Evolutionary conservation across 352 stramenopile genomes (phyloP), one percentile per base, ranked within the genome.

Genomic region (Hyaloperonospora arabidopsidis): DNA sequence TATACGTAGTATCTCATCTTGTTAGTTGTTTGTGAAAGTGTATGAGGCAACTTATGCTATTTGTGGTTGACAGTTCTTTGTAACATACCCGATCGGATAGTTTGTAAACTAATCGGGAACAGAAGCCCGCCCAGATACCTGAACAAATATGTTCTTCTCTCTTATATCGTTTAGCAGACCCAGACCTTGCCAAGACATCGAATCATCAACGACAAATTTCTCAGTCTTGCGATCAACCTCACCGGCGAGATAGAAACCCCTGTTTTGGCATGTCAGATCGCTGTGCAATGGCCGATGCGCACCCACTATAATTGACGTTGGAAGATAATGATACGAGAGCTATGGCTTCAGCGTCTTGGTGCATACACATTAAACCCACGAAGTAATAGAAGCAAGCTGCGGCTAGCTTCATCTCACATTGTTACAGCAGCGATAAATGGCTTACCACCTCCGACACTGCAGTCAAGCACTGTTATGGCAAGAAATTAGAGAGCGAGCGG

Each of bases 351-450:
- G 86, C 4, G 95, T 63, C 49, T 94, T 76, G 86, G 84, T 12
- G 87, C 76, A 60, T 95, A 96, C 45, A 94, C 84, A 51, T 96
- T 86, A 53, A 80, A 92, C 87, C 87, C 95, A 39, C 84, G 77
- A 49, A 95, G 88, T 13, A 86, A 86, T 19, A 86, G 84, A 23
- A 95, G 63, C 32, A 96, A 71, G 36, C 79, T 83, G 25, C 88
- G 84, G 38, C 95, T 76, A 5, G 83, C 82, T 47, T 96, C 87
- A 0, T 83, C 83, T n/a, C 86, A 89, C 28, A 78, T 74, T 6
- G 83, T 87, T n/a, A n/a, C 39, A 96, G 59, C 18, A 93, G 58
- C 21, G 87, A 85, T 38, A 92, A 89, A 59, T 92, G 77, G 10
- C 65, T 80, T n/a, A 79, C 86, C 28, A 95, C 76, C 12, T 95